Percentiles rank a stretch among this genome's conserved stretches.
These are phyloP conservation scores for Haberlea rhodopensis DNA, from an alignment of 257 asterid genomes.

Conservation along the genomic window DNA sequence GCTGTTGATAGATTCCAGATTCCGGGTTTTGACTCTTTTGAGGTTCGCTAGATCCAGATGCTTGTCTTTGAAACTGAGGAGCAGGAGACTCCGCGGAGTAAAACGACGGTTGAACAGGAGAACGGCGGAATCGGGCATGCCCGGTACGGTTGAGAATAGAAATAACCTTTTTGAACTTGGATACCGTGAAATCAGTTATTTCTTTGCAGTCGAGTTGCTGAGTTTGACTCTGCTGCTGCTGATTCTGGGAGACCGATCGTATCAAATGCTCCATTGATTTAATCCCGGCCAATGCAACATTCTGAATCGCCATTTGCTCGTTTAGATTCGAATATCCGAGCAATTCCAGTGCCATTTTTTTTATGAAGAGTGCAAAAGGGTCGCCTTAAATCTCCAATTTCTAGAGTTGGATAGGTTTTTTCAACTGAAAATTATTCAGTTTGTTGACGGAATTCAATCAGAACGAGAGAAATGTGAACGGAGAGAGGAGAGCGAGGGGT, in stretches of 20 bases:
- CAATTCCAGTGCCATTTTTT: slow-evolving; percentile 52
- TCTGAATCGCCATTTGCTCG: slow-evolving; percentile 57
- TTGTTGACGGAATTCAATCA: not conserved
- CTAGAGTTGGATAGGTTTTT: too few species aligned
- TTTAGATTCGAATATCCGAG: slow-evolving; percentile 35
- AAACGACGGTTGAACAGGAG: slow-evolving; percentile 43
- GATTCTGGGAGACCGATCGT: slow-evolving; percentile 50
- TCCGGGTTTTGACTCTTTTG: slow-evolving; percentile 24
- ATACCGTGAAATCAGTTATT: too few species aligned
- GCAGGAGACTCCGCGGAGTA: slow-evolving; percentile 24
- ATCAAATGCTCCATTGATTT: slow-evolving; percentile 74
- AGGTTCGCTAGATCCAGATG: slow-evolving; percentile 16
- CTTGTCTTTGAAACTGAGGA: slow-evolving; percentile 11
- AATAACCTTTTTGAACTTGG: too few species aligned
- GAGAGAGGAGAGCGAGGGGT: slow-evolving; percentile 4
- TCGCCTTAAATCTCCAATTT: too few species aligned
- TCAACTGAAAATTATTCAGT: too few species aligned
- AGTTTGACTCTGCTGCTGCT: slow-evolving; percentile 27
- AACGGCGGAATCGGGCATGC: slow-evolving; percentile 73
- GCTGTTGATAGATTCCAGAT: slow-evolving; percentile 11
- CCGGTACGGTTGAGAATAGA: too few species aligned
- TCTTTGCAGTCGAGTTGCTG: slow-evolving; percentile 52
- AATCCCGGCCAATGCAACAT: slow-evolving; percentile 68
- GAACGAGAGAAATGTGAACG: slow-evolving; percentile 21
- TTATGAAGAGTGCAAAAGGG: too few species aligned